Evolutionary conservation across 2,329 filamentous ascomycete genomes (phyloP).

Genomic region (Epichloe festucae): DNA sequence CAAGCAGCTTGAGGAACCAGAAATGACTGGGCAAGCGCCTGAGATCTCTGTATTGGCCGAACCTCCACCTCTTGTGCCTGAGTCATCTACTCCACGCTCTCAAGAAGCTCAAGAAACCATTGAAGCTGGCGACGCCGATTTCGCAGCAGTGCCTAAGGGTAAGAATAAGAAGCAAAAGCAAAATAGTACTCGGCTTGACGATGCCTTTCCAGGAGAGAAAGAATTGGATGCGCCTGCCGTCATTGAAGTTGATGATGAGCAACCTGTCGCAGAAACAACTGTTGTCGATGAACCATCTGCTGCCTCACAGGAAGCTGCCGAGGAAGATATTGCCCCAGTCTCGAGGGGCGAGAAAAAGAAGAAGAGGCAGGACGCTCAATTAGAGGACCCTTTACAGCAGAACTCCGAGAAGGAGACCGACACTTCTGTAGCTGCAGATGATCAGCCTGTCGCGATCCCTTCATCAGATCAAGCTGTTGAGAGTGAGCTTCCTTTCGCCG

Average conservation of each 20-base stretch:
- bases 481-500: neutral
- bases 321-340: neutral
- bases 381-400: conserved; percentile 6
- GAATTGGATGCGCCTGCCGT: neutral
- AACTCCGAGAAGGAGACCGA: conserved; percentile 4
- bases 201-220: neutral
- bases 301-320: conserved; percentile 6
- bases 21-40: conserved; percentile 3
- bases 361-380: conserved; percentile 13
- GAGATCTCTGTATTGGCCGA: neutral
- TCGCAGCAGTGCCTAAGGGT: neutral
- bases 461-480: neutral
- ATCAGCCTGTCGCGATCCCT: neutral
- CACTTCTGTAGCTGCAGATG: neutral
- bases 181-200: neutral
- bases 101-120: neutral
- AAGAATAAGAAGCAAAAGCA: neutral
- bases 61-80: neutral
- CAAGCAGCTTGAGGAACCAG: conserved; percentile 5
- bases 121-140: neutral
- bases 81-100: neutral
- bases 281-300: conserved; percentile 2
- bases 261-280: neutral
- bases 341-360: conserved; percentile 14
- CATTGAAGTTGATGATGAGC: neutral